phyloP scores from a whole-genome alignment of 2,329 filamentous ascomycete species.

The Venturia effusa region DNA sequence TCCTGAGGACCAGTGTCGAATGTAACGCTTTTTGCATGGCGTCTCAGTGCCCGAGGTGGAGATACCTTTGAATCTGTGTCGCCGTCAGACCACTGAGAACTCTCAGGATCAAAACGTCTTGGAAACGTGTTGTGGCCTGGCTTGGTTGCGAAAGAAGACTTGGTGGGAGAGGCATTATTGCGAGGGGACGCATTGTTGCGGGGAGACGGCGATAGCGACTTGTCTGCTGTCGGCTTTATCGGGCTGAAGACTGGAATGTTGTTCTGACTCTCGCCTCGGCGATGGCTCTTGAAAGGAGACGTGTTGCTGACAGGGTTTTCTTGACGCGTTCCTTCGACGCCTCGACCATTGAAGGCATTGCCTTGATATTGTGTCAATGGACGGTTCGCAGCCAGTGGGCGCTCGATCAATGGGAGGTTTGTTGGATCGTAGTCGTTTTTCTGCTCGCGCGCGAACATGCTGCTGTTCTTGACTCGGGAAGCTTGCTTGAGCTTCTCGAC shows the following conservation, averaged over 20 bases:
- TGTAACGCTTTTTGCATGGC: slow-evolving; percentile 92
- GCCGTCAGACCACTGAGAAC: slow-evolving; percentile 48
- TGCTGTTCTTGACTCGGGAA: slow-evolving; percentile 95
- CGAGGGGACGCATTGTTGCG: slow-evolving; percentile 14
- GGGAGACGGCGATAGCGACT: slow-evolving; percentile 27
- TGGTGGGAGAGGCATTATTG: slow-evolving; percentile 62
- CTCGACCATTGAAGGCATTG: slow-evolving; percentile 55
- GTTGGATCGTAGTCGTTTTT: slow-evolving; percentile 87
- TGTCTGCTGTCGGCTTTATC: slow-evolving; percentile 29
- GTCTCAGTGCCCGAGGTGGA: slow-evolving; percentile 58
- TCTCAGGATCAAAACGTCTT: slow-evolving; percentile 54
- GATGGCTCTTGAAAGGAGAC: slow-evolving; percentile 18
- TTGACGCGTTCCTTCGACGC: slow-evolving; percentile 42
- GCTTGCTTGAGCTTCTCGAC: slow-evolving; percentile 93
- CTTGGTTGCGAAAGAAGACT: slow-evolving; percentile 70
- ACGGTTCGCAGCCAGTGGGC: slow-evolving; percentile 58
- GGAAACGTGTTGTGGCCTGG: slow-evolving; percentile 50
- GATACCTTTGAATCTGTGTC: slow-evolving; percentile 24
- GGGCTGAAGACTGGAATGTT: slow-evolving; percentile 49
- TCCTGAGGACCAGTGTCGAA: slow-evolving; percentile 91
- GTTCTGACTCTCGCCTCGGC: slow-evolving; percentile 46
- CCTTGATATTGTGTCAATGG: slow-evolving; percentile 54
- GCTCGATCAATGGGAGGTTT: slow-evolving; percentile 65
- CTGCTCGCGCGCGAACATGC: slow-evolving; percentile 86
- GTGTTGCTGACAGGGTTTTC: slow-evolving; percentile 27